Conservation (phyloP, 495 filamentous ascomycete species). For the Daldinia vernicosa region DNA sequence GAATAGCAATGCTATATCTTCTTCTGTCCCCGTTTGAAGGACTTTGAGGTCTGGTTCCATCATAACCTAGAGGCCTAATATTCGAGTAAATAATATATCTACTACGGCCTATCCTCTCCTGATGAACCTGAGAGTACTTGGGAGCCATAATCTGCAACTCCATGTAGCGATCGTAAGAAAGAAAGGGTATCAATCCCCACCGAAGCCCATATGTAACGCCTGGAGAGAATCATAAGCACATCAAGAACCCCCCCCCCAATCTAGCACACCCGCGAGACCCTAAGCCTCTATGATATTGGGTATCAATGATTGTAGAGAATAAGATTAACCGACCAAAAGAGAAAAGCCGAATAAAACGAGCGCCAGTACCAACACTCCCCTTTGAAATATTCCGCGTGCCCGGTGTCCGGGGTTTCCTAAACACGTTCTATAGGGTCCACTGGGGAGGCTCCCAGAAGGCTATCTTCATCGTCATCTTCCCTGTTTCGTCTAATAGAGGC, state of each 20-base stretch:
- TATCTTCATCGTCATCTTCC: slow-evolving; percentile 23
- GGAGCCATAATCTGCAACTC: slow-evolving; percentile 3
- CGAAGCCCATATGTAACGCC: not conserved
- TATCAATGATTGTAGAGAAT: slow-evolving; percentile 42
- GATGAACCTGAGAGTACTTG: not conserved
- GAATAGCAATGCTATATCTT: not conserved
- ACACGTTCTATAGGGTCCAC: slow-evolving; percentile 29
- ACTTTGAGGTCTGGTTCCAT: not conserved
- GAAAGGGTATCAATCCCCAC: slow-evolving; percentile 32
- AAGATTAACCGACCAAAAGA: not conserved
- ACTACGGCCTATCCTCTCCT: not conserved
- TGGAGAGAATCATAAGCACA: not conserved
- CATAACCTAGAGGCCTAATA: not conserved
- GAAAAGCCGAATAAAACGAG: not conserved
- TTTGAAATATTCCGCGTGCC: not conserved
- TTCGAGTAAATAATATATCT: not conserved
- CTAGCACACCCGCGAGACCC: not conserved
- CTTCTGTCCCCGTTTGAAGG: not conserved
- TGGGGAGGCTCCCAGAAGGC: slow-evolving; percentile 16
- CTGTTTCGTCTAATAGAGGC: slow-evolving; percentile 11
- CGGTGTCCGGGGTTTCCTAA: not conserved
- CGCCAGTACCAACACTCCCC: not conserved
- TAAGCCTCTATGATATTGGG: slow-evolving; percentile 22
- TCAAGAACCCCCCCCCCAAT: not conserved
- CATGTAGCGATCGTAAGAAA: slow-evolving; percentile 33